Percentiles rank a stretch among this genome's conserved stretches.
Conservation (phyloP, 805 yeast species). For the Candida ovalis region DNA sequence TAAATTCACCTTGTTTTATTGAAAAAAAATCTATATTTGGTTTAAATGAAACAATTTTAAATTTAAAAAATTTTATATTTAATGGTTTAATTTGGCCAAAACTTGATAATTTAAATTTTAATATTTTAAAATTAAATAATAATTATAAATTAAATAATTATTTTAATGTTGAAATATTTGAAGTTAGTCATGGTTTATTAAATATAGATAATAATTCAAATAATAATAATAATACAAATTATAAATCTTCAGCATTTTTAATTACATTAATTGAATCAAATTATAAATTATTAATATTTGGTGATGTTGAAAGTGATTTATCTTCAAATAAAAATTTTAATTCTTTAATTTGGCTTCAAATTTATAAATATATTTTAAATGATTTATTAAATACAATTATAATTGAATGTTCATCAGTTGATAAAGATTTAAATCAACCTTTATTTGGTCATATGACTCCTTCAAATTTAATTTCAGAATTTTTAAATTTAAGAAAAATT, state of each 20-base stretch:
- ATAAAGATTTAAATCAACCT: conserved; percentile 40
- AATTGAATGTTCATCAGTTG: conserved; percentile 72
- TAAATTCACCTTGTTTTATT: conserved; percentile 62
- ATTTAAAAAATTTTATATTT: conserved; percentile 55
- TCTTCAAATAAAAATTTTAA: conserved; percentile 39
- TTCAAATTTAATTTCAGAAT: conserved; percentile 52
- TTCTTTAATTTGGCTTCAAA: conserved; percentile 49
- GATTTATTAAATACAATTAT: conserved; percentile 50
- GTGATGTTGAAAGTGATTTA: conserved; percentile 76
- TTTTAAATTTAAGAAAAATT: conserved; percentile 30
- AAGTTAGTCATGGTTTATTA: conserved; percentile 34
- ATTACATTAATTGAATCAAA: conserved; percentile 32
- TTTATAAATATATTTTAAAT: conserved; percentile 43
- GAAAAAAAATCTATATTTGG: conserved; percentile 48
- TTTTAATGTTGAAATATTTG: conserved; percentile 40
- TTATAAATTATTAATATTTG: conserved; percentile 58
- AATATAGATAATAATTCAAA: background rate
- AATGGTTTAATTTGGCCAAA: conserved; percentile 84
- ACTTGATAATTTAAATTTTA: conserved; percentile 33
- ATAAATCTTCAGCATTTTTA: conserved; percentile 59
- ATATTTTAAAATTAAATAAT: conserved; percentile 13
- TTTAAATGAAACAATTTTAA: conserved; percentile 44
- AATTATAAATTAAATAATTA: conserved; percentile 29
- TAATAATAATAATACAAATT: too few relatives aligned
- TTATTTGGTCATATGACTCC: conserved; percentile 85